Base-by-base conservation (phyloP, 169 alveolate species). In the Condylostoma magnum region DNA sequence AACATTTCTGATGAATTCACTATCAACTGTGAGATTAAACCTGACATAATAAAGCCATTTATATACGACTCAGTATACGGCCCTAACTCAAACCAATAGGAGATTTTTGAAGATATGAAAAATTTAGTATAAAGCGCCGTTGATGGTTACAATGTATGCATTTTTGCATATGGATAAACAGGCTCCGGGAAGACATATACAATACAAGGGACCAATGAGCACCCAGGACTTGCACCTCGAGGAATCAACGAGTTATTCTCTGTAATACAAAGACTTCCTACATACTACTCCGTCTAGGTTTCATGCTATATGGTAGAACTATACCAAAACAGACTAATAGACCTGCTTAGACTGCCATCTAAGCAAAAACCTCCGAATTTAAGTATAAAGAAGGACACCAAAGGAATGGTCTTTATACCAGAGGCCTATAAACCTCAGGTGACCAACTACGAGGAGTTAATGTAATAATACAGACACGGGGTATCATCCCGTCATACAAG, bases 161-260 rank as follows among this genome's bases (percentile, higher is more conserved):
- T 93, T 33, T 96, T 96, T 75, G 99, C 99, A 8, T 96, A 96
- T 79, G 98, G 98, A 4, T 85, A 84, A 55, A 84, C 91, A 37
- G 97, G 97, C 2, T 69, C 96, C 20, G 98, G 99, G 18, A 96
- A 96, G 83, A 85, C 96, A 53, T 96, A 94, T 75, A 87, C 97
- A 3, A 94, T 96, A 96, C 96, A 94, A 30, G 99, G 99, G 91
- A 96, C 78, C 96, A 97, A 41, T 18, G 90, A 90, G n/a, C 92
- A 94, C 83, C 90, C 90, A 51, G 99, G 99, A 44, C 91, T 96
- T 28, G 96, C 93, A n/a, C 98, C 97, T 28, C 85, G 90, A n/a
- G 94, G 97, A n/a, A 93, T 97, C 60, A 95, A 89, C 38, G 98
- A 94, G 74, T 92, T 94, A 44, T 94, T 94, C 80, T 63, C 77